phyloP scores from a whole-genome alignment of 352 stramenopile genomes.

The Phytophthora idaei region DNA sequence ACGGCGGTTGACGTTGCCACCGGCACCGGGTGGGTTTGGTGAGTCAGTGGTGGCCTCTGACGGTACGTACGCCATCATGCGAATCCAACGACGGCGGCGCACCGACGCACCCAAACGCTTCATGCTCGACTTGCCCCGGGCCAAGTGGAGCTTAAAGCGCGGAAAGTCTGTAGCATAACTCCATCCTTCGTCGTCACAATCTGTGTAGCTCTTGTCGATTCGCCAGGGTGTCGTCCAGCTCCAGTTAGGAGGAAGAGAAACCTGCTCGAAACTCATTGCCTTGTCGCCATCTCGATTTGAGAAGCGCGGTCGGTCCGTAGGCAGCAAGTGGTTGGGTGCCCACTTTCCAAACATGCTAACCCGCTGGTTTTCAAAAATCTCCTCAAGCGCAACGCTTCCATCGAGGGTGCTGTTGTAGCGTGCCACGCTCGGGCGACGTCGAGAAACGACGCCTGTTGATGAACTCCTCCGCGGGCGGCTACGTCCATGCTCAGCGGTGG shows the following conservation, averaged over 20 bases:
- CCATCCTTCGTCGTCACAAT: constrained; percentile 89
- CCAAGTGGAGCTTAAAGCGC: constrained; percentile 84
- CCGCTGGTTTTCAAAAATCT: constrained; percentile 90
- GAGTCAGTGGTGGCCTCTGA: constrained; percentile 40
- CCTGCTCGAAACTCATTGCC: constrained; percentile 79
- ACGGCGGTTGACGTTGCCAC: constrained; percentile 3
- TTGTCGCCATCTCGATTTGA: constrained; percentile 83
- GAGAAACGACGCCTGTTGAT: constrained; percentile 19
- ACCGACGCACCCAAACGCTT: constrained; percentile 77
- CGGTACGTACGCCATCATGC: constrained; percentile 85
- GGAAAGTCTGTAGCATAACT: constrained; percentile 88
- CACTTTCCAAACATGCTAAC: constrained; percentile 90
- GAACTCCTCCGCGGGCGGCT: constrained; percentile 21
- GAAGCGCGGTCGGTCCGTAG: constrained; percentile 81
- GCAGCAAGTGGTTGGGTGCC: constrained; percentile 83
- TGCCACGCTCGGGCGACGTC: constrained; percentile 40
- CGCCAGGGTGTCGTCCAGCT: constrained; percentile 87
- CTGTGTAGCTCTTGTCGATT: constrained; percentile 89
- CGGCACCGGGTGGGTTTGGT: constrained; percentile 6
- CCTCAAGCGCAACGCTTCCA: constrained; percentile 78
- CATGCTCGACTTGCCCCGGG: constrained; percentile 79
- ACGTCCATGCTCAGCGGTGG: constrained; percentile 4
- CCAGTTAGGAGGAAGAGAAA: constrained; percentile 75
- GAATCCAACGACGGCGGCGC: constrained; percentile 81
- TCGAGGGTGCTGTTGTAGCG: constrained; percentile 75